A percentile compares a stretch with the other conserved stretches of the same genome.
phyloP scores from a whole-genome alignment of 805 yeast species.

The Yamadazyma paraphyllophila region DNA sequence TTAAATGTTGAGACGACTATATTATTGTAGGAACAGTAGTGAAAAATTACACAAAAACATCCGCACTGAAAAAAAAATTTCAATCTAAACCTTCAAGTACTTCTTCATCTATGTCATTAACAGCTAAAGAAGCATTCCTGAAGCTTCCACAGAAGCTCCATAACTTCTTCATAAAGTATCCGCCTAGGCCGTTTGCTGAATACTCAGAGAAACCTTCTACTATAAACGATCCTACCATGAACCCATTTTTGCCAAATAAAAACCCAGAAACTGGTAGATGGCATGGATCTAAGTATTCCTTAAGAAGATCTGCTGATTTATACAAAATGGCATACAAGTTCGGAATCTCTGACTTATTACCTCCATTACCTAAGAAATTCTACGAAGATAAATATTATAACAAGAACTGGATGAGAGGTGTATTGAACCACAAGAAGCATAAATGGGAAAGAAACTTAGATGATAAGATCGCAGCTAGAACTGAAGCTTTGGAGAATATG shows the following conservation, averaged over 20 bases:
- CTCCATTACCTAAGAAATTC: constrained; percentile 67
- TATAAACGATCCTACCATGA: constrained; percentile 66
- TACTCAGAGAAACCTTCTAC: constrained; percentile 66
- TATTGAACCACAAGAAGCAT: constrained; percentile 72
- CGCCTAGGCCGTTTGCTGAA: constrained; percentile 74
- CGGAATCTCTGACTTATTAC: constrained; percentile 79
- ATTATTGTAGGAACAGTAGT: not conserved
- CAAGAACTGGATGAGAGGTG: constrained; percentile 74
- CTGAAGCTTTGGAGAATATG: constrained; percentile 60
- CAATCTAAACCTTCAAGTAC: not conserved
- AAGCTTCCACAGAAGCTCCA: constrained; percentile 69
- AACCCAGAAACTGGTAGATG: constrained; percentile 77
- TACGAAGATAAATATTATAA: constrained; percentile 72
- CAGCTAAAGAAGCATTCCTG: constrained; percentile 46
- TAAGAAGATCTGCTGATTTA: constrained; percentile 78
- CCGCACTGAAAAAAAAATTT: constrained; percentile 3
- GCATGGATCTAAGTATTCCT: constrained; percentile 75
- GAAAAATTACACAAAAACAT: not conserved
- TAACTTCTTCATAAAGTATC: constrained; percentile 75
- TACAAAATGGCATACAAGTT: constrained; percentile 78
- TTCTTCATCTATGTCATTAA: constrained; percentile 22
- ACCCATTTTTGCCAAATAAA: constrained; percentile 84
- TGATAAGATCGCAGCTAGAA: constrained; percentile 57
- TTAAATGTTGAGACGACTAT: constrained; percentile 8
- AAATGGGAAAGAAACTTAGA: constrained; percentile 71